Base-by-base conservation (phyloP, 805 yeast genomes). In the Wickerhamiella occidentalis region DNA sequence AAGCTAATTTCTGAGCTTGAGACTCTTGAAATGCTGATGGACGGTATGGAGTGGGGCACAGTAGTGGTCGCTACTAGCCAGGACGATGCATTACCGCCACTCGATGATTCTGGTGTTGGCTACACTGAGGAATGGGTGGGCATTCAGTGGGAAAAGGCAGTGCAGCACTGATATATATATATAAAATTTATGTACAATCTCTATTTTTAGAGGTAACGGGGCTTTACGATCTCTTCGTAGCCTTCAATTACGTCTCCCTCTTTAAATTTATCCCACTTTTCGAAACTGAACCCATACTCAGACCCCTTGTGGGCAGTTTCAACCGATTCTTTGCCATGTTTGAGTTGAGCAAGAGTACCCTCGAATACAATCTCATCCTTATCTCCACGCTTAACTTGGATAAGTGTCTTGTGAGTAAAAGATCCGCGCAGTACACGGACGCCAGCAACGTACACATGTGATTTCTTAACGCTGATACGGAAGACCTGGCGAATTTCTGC, bases 31-130 rank as follows among this genome's bases (percentile, higher is more conserved):
- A 63, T 51, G 58, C 68, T 83, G 2, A 58, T 74, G 40, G 77
- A 77, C 30, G 96, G 97, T 11, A 90, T 90, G 94, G 94, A 90
- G 54, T 92, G 98, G 98, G 97, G 96, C 1, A 84, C 97, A 0
- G 83, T 92, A 26, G 68, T 85, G 22, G 83, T 90, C 1, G 84
- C 80, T 38, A 85, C 96, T 0, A 87, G 85, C 56, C 64, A 66
- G 6, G 80, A 77, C 55, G 94, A 85, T 60, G 65, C 70, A 13
- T 80, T 86, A 5, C 63, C 66, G 2, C 53, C 63, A 22, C 64
- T 78, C 41, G 87, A 82, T 54, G 74, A 67, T 6, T 69, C 77
- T 50, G 75, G 77, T 38, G 87, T 85, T n/a, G 95, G 85, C 0
- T 85, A 85, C 58, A 75, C 78, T 1, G 82, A 80, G 58, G 95